Percentiles rank a stretch among this genome's conserved stretches.
Conservation (phyloP, 2,329 filamentous ascomycete species). For the Tolypocladium capitatum region DNA sequence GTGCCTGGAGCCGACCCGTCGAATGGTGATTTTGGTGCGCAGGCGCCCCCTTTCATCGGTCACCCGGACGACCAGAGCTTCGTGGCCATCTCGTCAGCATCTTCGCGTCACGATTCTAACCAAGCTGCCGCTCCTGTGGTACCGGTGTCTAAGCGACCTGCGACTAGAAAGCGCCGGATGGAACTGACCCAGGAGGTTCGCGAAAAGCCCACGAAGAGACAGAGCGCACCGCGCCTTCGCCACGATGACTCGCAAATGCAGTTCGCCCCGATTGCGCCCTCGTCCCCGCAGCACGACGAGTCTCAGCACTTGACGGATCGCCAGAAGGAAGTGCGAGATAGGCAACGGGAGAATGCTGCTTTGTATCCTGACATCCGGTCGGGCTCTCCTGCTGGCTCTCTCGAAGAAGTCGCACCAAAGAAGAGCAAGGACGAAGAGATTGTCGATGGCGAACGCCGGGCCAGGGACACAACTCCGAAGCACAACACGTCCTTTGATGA, state of each 20-base stretch:
- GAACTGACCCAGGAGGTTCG: constrained; percentile 14
- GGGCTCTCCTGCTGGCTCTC: constrained; percentile 21
- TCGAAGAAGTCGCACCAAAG: constrained; percentile 8
- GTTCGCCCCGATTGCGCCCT: constrained; percentile 56
- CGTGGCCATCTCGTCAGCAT: constrained; percentile 16
- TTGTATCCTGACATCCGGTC: constrained; percentile 58
- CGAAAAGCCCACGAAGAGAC: constrained; percentile 13
- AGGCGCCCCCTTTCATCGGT: constrained; percentile 29
- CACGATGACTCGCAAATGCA: constrained; percentile 76
- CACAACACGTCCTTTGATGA: constrained; percentile 30
- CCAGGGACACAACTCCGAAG: constrained; percentile 32
- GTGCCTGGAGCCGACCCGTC: constrained; percentile 29
- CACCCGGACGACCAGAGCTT: constrained; percentile 33
- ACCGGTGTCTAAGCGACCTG: constrained; percentile 8
- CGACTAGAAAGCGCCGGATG: constrained; percentile 14
- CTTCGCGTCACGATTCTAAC: constrained; percentile 12
- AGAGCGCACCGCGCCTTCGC: constrained; percentile 40
- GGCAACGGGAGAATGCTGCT: constrained; percentile 52
- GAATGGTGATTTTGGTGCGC: constrained; percentile 23
- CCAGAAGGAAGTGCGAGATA: constrained; percentile 64
- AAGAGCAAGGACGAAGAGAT: constrained; percentile 5
- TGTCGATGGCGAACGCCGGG: constrained; percentile 7
- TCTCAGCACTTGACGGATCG: constrained; percentile 67
- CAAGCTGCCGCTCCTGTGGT: constrained; percentile 5
- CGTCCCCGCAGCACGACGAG: constrained; percentile 37